Evolutionary conservation across 2,329 filamentous ascomycete species (phyloP), one percentile per base, ranked within the genome.

Genomic region (Zarea fungicola): DNA sequence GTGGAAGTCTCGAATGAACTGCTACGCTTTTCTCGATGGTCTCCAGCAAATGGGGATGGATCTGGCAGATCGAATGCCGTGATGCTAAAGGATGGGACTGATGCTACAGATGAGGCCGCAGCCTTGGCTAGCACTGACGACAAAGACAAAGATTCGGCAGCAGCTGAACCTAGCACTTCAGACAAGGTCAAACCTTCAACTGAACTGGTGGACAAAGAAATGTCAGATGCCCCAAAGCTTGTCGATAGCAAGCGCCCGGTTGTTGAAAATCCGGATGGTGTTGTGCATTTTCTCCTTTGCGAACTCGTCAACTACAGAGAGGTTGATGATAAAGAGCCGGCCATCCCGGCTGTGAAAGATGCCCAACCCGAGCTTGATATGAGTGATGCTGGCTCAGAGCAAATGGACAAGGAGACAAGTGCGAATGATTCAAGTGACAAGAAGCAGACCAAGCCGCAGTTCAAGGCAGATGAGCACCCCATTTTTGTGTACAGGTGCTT

Each of bases 401-500:
- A 55, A 58, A 56, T 47, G 58, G 68, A 62, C 4, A 65, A 65
- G 32, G 63, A 63, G 10, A 50, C 52, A 5, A 35, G 46, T 26
- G 51, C 54, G 2, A 49, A 56, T 3, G 76, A 78, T n/a, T 63
- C 61, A 25, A 77, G 77, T 58, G 71, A 78, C 47, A 83, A 86
- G 65, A 88, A 89, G 62, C 57, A 61, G 13, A 69, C 81, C 10
- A 95, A 95, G 68, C 73, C 80, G 1, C 71, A 81, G 1, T 97
- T 97, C 76, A 96, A 95, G 68, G 75, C 88, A 1, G 90, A 96
- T 43, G 87, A 96, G 28, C 90, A 99, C 64, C 89, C 91, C 0
- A 96, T 96, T 52, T 99, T 95, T 69, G 85, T 97, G 46, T 99
- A 97, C 62, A 83, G 93, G 41, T 96, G 92, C 70, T 96, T 97